Evolutionary conservation across 1,139 yeast genomes (phyloP).

Genomic region (Yamadazyma buinensis): DNA sequence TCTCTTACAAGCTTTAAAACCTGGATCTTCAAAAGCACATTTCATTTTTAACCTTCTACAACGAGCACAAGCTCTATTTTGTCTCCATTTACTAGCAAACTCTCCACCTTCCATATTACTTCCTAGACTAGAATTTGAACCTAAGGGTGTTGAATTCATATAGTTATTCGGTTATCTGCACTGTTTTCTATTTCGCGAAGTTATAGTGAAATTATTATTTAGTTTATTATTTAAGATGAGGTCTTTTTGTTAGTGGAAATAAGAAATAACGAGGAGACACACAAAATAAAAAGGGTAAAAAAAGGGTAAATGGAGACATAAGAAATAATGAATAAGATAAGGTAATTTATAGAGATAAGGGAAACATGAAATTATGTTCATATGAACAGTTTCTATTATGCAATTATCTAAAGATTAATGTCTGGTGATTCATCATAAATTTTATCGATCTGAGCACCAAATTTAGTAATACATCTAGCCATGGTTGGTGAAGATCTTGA

Average conservation of each 20-base stretch:
- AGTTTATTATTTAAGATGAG: no score
- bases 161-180: background rate
- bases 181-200: no score
- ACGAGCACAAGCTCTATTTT: conserved; percentile 52
- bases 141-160: background rate
- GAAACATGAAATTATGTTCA: background rate
- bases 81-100: conserved; percentile 38
- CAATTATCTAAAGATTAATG: conserved; percentile 17
- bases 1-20: conserved; percentile 39
- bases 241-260: no score
- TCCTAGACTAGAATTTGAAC: no score
- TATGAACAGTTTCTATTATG: conserved; percentile 1
- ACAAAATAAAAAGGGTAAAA: no score
- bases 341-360: no score
- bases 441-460: conserved; percentile 65
- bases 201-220: no score
- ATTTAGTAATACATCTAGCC: conserved; percentile 75
- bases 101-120: no score
- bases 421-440: conserved; percentile 47
- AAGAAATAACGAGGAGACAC: no score
- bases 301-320: no score
- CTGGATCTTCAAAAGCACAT: conserved; percentile 50
- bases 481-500: conserved; percentile 86
- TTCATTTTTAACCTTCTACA: conserved; percentile 55
- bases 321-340: no score